Percentiles rank a stretch among this genome's conserved stretches.
phyloP scores from a whole-genome alignment of 169 alveolate species.

The Plasmodium cynomolgi region DNA sequence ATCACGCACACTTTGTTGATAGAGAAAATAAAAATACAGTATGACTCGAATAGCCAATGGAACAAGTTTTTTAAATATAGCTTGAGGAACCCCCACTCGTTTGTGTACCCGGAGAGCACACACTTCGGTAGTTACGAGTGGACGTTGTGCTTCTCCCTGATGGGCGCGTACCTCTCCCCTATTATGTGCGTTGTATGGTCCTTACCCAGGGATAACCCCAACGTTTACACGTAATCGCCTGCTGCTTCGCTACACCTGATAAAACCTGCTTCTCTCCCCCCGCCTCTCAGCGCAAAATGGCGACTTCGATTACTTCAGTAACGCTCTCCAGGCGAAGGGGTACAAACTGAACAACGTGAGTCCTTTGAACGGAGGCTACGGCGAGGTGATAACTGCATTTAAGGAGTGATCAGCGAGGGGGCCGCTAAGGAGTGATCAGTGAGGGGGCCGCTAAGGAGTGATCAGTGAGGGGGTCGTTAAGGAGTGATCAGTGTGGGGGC shows the following conservation, averaged over 20 bases:
- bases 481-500: no score
- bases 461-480: no score
- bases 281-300: constrained; percentile 10
- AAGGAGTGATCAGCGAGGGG: background rate
- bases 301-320: constrained; percentile 34
- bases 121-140: constrained; percentile 8
- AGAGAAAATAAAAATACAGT: constrained; percentile 49
- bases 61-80: constrained; percentile 58
- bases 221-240: background rate
- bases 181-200: background rate
- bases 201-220: background rate
- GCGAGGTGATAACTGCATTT: constrained; percentile 2
- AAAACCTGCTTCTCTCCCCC: background rate
- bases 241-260: background rate
- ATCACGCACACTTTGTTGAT: constrained; percentile 48
- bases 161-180: background rate
- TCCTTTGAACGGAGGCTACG: background rate
- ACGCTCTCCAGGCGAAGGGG: constrained; percentile 28
- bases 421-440: no score
- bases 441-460: no score
- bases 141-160: background rate
- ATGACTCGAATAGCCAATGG: constrained; percentile 62
- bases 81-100: constrained; percentile 64
- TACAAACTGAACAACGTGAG: constrained; percentile 27
- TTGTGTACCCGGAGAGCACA: constrained; percentile 30